Percentiles rank a stretch among this genome's conserved stretches.
phyloP scores from a whole-genome alignment of 805 yeast genomes.

The Metschnikowia henanensis region DNA sequence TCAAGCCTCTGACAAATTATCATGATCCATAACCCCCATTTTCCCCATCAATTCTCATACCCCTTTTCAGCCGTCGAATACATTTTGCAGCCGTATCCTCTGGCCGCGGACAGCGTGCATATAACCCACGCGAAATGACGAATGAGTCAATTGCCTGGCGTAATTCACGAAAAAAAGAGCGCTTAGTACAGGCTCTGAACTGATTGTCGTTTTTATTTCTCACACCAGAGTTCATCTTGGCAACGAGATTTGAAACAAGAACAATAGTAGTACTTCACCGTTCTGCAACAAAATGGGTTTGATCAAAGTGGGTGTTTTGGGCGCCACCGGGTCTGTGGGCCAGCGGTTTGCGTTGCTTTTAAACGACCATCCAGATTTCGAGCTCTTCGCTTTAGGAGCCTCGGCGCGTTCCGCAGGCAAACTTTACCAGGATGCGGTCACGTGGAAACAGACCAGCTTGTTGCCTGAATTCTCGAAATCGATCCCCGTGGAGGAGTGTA shows the following conservation, averaged over 20 bases:
- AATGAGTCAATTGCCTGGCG: conserved; percentile 2
- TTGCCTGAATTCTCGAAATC: conserved; percentile 68
- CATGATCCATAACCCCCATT: too few relatives aligned
- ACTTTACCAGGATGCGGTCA: conserved; percentile 77
- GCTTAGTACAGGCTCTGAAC: too few relatives aligned
- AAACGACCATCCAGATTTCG: conserved; percentile 87
- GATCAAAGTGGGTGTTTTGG: conserved; percentile 82
- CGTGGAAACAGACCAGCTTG: conserved; percentile 90
- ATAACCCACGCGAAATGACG: background rate
- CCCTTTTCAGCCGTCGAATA: too few relatives aligned
- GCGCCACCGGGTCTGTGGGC: conserved; percentile 98
- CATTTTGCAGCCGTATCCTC: background rate
- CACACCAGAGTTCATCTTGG: too few relatives aligned
- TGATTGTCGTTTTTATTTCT: too few relatives aligned
- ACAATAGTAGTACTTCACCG: too few relatives aligned
- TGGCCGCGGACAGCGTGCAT: background rate
- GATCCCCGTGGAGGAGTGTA: conserved; percentile 76
- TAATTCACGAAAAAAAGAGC: background rate
- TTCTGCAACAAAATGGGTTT: conserved; percentile 21
- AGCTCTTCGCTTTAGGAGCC: conserved; percentile 85
- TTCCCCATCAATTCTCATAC: too few relatives aligned
- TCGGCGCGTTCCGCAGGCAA: conserved; percentile 93
- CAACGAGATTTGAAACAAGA: background rate
- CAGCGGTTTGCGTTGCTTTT: conserved; percentile 89
- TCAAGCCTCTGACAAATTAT: too few relatives aligned